Conservation (phyloP, 2,329 filamentous ascomycete genomes). For the Fusarium sp. region DNA sequence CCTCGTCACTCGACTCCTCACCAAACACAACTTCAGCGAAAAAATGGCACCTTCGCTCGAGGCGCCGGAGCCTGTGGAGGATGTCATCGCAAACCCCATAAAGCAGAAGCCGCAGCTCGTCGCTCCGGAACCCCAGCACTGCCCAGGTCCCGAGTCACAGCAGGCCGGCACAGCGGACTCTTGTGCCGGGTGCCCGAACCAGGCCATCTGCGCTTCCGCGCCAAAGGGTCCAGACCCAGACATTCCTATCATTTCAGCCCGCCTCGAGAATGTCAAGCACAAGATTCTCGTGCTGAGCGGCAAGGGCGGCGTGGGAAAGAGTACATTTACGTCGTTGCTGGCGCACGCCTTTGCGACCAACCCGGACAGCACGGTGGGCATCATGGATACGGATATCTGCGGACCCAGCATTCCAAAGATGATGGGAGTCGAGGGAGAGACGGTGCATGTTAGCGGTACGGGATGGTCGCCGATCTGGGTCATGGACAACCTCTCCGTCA, state of each 20-base stretch:
- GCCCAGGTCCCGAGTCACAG: constrained; percentile 85
- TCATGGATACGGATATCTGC: constrained; percentile 99
- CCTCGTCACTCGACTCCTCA: not conserved
- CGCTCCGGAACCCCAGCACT: constrained; percentile 96
- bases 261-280: constrained; percentile 81
- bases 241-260: constrained; percentile 83
- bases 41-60: constrained; percentile 83
- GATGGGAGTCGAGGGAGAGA: constrained; percentile 96
- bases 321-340: constrained; percentile 87
- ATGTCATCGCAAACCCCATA: constrained; percentile 77
- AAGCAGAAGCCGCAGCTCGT: constrained; percentile 84
- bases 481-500: constrained; percentile 89
- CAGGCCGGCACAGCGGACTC: constrained; percentile 76
- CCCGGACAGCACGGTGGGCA: constrained; percentile 78
- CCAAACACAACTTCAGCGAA: constrained; percentile 4
- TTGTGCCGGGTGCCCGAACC: constrained; percentile 94
- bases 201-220: constrained; percentile 90
- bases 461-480: constrained; percentile 98
- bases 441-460: constrained; percentile 85
- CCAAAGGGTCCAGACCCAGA: constrained; percentile 97
- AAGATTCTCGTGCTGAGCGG: constrained; percentile 93
- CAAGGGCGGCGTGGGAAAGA: constrained; percentile 97
- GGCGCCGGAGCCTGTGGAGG: constrained; percentile 69
- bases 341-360: constrained; percentile 89
- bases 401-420: constrained; percentile 97